phyloP scores from a whole-genome alignment of 495 filamentous ascomycete species.

The Penicillium angulare region DNA sequence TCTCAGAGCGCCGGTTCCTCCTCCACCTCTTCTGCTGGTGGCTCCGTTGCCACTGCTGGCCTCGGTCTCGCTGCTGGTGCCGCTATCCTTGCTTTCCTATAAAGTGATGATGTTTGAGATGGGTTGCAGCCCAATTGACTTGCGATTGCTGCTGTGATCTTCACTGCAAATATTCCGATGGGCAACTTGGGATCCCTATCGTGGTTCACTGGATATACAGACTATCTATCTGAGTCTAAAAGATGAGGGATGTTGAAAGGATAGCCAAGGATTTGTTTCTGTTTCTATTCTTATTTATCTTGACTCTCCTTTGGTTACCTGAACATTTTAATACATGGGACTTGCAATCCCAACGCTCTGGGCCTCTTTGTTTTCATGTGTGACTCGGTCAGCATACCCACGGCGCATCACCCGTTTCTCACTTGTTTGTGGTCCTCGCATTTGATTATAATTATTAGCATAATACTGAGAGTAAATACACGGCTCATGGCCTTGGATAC shows the following conservation, averaged over 20 bases:
- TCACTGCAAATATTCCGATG: constrained; percentile 6
- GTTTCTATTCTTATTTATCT: constrained; percentile 2
- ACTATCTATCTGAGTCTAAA: constrained; percentile 6
- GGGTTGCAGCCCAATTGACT: neutral
- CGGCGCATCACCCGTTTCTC: constrained; percentile 24
- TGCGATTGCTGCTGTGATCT: neutral
- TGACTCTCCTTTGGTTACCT: constrained; percentile 9
- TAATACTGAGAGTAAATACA: constrained; percentile 27
- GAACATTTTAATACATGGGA: constrained; percentile 13
- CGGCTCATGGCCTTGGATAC: neutral
- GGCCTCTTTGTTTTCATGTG: constrained; percentile 6
- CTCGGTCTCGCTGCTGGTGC: constrained; percentile 46
- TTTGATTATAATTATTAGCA: constrained; percentile 19
- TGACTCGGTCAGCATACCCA: constrained; percentile 20
- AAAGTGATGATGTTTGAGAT: no score
- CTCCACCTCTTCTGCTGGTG: constrained; percentile 30
- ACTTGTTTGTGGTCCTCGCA: constrained; percentile 6
- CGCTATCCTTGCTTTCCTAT: constrained; percentile 49
- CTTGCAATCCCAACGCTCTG: constrained; percentile 14
- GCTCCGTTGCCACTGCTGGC: constrained; percentile 35
- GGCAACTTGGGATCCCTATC: neutral
- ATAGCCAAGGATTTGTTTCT: constrained; percentile 6
- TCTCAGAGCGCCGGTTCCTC: constrained; percentile 12
- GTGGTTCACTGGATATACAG: neutral
- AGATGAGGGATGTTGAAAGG: constrained; percentile 34